These are phyloP conservation scores for Boletus subparvulus DNA, from an alignment of 768 basidiomycete species.

Conservation along the genomic window DNA sequence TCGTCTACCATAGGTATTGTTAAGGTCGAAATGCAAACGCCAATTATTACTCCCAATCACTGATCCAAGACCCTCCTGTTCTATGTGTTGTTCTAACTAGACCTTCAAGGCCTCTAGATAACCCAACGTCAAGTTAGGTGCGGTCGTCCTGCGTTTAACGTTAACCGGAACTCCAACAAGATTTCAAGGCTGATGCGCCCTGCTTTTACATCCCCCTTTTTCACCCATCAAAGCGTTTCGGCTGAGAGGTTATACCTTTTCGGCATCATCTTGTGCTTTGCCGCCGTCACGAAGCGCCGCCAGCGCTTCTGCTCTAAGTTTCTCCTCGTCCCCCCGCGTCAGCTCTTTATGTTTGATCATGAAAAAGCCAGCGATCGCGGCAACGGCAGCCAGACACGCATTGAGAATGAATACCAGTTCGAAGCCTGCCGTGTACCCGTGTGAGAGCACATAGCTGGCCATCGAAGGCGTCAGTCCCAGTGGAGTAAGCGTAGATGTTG, in stretches of 20 bases:
- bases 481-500: constrained; percentile 31
- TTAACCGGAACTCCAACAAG: background rate
- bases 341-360: constrained; percentile 66
- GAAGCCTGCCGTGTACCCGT: constrained; percentile 59
- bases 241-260: constrained; percentile 1
- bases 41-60: background rate
- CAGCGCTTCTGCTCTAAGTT: constrained; percentile 43
- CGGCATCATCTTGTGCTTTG: background rate
- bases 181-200: no score
- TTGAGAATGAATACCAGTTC: constrained; percentile 60
- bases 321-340: constrained; percentile 54
- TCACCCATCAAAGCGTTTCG: background rate
- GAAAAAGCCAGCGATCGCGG: constrained; percentile 52
- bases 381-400: constrained; percentile 51
- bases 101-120: background rate
- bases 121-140: background rate
- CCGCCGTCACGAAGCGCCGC: background rate
- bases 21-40: background rate
- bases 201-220: background rate
- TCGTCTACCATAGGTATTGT: background rate
- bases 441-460: constrained; percentile 43
- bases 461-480: constrained; percentile 38
- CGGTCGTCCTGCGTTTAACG: background rate
- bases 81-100: background rate
- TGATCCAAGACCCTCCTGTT: background rate